Conservation (phyloP, 768 basidiomycete species). For the Kondoa subrosea region DNA sequence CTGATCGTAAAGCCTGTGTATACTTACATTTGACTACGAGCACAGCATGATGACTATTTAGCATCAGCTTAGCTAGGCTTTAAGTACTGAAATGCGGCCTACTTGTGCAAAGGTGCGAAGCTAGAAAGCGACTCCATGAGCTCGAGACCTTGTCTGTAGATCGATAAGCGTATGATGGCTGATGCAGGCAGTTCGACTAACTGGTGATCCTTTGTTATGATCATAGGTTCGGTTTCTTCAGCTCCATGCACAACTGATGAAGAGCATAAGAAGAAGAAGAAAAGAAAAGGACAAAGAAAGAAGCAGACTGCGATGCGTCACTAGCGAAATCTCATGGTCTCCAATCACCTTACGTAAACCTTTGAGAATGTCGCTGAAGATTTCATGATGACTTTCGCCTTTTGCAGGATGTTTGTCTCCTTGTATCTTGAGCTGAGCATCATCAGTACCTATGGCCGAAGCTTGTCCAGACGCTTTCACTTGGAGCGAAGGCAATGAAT, state of each 20-base stretch:
- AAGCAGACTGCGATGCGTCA: conserved; percentile 45
- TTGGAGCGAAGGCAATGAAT: not conserved
- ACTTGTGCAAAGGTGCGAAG: conserved; percentile 27
- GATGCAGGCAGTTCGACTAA: no score
- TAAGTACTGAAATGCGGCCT: not conserved
- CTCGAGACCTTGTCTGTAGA: no score
- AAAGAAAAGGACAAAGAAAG: not conserved
- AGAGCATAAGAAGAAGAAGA: not conserved
- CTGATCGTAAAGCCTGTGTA: no score
- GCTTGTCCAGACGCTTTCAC: conserved; percentile 3
- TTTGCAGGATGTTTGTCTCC: conserved; percentile 40
- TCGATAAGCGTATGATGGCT: no score
- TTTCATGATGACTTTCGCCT: conserved; percentile 36
- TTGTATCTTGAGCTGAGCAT: conserved; percentile 7
- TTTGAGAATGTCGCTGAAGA: conserved; percentile 34
- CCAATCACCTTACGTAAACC: conserved; percentile 34
- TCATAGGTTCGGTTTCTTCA: conserved; percentile 50
- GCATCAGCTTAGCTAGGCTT: not conserved
- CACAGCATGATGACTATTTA: conserved; percentile 32
- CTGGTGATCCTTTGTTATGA: conserved; percentile 51
- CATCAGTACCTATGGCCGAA: conserved; percentile 3
- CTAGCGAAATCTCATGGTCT: conserved; percentile 36
- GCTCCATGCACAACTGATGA: conserved; percentile 61
- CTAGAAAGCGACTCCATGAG: conserved; percentile 43
- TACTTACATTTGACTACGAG: conserved; percentile 31